phyloP scores from a whole-genome alignment of 495 filamentous ascomycete genomes.

The Penicillium argentinense region DNA sequence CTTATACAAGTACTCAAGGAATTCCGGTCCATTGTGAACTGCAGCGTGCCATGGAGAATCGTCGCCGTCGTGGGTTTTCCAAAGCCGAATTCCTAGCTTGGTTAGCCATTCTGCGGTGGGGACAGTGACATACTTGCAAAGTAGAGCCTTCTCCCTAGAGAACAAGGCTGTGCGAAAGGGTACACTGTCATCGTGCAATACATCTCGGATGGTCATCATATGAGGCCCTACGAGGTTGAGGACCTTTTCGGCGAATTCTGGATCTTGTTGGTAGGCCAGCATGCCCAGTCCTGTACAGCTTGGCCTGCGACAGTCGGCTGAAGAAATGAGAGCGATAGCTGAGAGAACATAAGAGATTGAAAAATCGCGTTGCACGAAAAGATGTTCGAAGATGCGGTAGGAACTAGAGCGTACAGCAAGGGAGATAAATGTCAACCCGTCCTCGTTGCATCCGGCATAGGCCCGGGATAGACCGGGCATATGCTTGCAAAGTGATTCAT shows the following conservation, averaged over 20 bases:
- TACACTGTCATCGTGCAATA: no score
- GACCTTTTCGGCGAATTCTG: background rate
- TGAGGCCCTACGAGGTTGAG: background rate
- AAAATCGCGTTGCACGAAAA: background rate
- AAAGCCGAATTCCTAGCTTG: background rate
- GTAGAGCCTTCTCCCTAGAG: background rate
- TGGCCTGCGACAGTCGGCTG: background rate
- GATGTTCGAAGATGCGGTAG: conserved; percentile 3
- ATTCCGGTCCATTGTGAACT: conserved; percentile 4
- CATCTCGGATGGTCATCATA: no score
- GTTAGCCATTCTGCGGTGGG: background rate
- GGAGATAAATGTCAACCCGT: conserved; percentile 10
- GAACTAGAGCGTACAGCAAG: conserved; percentile 3
- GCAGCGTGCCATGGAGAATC: conserved; percentile 12
- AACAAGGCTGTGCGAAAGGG: background rate
- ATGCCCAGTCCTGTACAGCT: background rate
- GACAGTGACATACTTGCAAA: background rate
- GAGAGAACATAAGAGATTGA: background rate
- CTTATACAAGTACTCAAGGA: conserved; percentile 7
- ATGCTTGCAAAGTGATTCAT: conserved; percentile 2
- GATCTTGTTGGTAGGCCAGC: background rate
- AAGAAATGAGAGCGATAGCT: background rate
- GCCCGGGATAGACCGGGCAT: background rate
- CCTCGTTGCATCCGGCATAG: conserved; percentile 2
- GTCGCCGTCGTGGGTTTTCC: background rate